Evolutionary conservation across 2,329 filamentous ascomycete genomes (phyloP), one percentile per base, ranked within the genome.

Genomic region (Cytospora piceae): DNA sequence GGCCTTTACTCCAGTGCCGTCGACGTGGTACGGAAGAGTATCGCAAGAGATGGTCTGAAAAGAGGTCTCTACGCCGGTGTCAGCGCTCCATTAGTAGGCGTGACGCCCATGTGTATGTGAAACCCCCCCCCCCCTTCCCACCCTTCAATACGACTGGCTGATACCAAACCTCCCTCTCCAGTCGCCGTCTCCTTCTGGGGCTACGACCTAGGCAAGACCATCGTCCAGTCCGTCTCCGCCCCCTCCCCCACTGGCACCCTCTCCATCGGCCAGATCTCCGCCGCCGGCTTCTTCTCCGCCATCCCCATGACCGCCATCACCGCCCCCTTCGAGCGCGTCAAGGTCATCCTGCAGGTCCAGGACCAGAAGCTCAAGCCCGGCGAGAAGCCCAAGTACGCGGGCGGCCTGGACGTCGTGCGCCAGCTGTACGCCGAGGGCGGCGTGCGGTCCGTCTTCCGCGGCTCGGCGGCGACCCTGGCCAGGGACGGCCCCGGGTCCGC

Each of bases 321-420:
- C n/a, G 95, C 95, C 5, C 95, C 95, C 68, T 98, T 99, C 77
- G 95, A 99, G 85, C 94, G 95, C 74, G 93, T 99, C 72, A 99
- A 99, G 81, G 94, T 99, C 64, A 93, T 99, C 69, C 89, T 99
- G 1, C 95, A 99, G 79, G 96, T 98, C 71, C 95, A 98, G 80
- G 94, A 93, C 74, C 93, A 97, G 79, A 81, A 85, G 61, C 89
- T 95, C 51, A 88, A 89, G 0, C 92, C 94, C 0, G 94, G 94
- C 74, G 91, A 97, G 81, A 96, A 97, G 79, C 94, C 93, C 20
- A 93, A 92, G 74, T 98, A 98, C 84, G 86, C 84, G 54, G 94
- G 94, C 74, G 93, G 91, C 67, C 69, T 91, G 60, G 95, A 98
- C 79, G 95, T 98, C 57, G 95, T 97, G 32, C 88, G 91, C 70